Base-by-base conservation (phyloP, 1,284 basidiomycete species). In the Lentinus polychrous region DNA sequence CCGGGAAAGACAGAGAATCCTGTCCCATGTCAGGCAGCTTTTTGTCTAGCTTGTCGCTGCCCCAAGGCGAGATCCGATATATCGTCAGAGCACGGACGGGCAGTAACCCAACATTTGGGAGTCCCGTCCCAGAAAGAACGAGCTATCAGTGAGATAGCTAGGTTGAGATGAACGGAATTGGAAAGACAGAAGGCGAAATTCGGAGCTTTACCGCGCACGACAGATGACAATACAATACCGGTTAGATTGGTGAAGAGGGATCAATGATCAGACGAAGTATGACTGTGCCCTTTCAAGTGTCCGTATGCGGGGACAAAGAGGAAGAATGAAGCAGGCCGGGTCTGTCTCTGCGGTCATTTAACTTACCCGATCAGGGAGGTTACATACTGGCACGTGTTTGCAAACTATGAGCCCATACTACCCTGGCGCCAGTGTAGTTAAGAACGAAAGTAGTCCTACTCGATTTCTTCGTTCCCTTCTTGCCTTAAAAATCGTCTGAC, bases 51-150 rank as follows among this genome's bases (percentile, higher is more conserved):
- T 48, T 44, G 46, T 34, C 47, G 38, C 58, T 27, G 59, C 56
- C 56, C 58, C 59, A 62, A 66, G 56, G 59, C 60, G 65, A 65
- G 69, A 73, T 71, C 67, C 67, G 65, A 63, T 60, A 61, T 59
- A 62, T 60, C 57, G 45, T 58, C 57, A 58, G 51, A 59, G 38
- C 17, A 20, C 39, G 56, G 59, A 63, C 41, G 61, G 46, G 59
- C 61, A 61, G 61, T 59, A 57, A 57, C 60, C 67, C 49, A 56
- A 6, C 61, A 64, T 65, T 60, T 67, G 70, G 71, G 58, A 71
- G 65, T 60, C 52, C 18, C 51, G 71, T 57, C 46, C 61, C 63
- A 56, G 54, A 39, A 49, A 41, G 45, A 50, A 49, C 51, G 50
- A 49, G 47, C 51, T 46, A 51, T 51, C 52, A 54, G 48, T 42